Base-by-base conservation (phyloP, 306 rosid species). In the Vigna hirtella region DNA sequence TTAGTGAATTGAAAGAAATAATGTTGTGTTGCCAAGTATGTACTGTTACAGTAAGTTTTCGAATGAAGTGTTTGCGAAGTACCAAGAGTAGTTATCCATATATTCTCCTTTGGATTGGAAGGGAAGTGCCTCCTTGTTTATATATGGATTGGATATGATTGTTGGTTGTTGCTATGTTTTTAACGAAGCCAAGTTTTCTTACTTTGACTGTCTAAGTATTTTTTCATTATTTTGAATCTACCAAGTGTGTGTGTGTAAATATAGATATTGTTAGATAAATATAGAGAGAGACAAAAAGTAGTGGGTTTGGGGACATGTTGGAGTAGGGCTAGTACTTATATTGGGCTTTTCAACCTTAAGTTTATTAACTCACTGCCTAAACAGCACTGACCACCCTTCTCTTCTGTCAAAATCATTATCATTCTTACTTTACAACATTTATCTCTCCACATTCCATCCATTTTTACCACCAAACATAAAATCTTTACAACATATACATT, bases 151-250 rank as follows among this genome's bases (percentile, higher is more conserved):
- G 88, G 88, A 91, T 89, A 58, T 7, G 22, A 32, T 61, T 30
- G 89, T 59, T 73, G 30, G 3, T 91, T 91, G 90, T 87, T 84
- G 66, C 10, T 67, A 84, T 87, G 86, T 79, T 83, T 79, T 53
- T 65, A 73, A 69, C 61, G 51, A 14, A n/a, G 2, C 14, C 18
- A 2, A 8, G 13, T 51, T 9, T 2, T 61, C 20, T 56, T 3
- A 65, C 47, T 55, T 53, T 64, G 18, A 51, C 45, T 80, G 62
- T 55, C 74, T 40, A 1, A 7, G 45, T 8, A 40, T 40, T 5
- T 34, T 34, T 40, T 40, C 45, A 8, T 26, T 26, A 18, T 51
- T 55, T 32, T 47, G 48, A 79, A 80, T 28, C 57, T 32, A 40
- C 34, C 51, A 52, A 69, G 15, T n/a, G 32, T 38, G 18, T 38